These are phyloP conservation scores for Coemansia asiatica DNA, from an alignment of 192 early-diverging fungal genomes.

Conservation along the genomic window DNA sequence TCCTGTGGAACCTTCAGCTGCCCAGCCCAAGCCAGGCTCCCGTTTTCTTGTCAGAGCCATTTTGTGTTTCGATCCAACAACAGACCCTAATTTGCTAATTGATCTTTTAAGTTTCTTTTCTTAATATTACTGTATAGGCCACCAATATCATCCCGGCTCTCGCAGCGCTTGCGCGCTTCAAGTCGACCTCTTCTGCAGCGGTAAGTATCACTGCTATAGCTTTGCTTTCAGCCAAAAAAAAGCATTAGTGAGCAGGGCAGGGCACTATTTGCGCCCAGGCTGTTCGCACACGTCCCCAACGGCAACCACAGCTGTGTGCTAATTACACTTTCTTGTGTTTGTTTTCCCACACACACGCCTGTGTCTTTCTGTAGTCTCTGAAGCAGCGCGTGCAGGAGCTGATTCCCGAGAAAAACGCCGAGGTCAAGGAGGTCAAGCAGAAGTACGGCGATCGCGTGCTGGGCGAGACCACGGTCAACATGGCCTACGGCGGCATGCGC, in stretches of 20 bases:
- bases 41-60: neutral
- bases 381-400: constrained; percentile 93
- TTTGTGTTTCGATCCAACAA: neutral
- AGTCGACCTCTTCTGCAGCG: constrained; percentile 53
- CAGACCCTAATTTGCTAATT: neutral
- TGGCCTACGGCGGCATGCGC: constrained; percentile 98
- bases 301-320: constrained; percentile 1
- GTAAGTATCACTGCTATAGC: constrained; percentile 53
- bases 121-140: constrained; percentile 23
- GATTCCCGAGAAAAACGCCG: constrained; percentile 92
- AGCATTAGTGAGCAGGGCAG: too few species aligned
- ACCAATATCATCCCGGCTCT: constrained; percentile 38
- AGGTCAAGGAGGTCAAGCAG: constrained; percentile 92
- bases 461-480: constrained; percentile 95
- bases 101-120: neutral
- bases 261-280: neutral
- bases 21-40: neutral
- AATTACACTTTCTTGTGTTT: neutral
- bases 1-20: constrained; percentile 5
- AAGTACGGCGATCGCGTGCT: constrained; percentile 88
- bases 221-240: neutral
- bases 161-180: constrained; percentile 54
- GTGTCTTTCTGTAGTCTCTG: constrained; percentile 54
- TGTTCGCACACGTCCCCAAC: neutral
- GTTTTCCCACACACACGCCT: constrained; percentile 7